Evolutionary conservation across 140 eudicot species (phyloP), one percentile per base, ranked within the genome.

Genomic region (Anethum foeniculum): DNA sequence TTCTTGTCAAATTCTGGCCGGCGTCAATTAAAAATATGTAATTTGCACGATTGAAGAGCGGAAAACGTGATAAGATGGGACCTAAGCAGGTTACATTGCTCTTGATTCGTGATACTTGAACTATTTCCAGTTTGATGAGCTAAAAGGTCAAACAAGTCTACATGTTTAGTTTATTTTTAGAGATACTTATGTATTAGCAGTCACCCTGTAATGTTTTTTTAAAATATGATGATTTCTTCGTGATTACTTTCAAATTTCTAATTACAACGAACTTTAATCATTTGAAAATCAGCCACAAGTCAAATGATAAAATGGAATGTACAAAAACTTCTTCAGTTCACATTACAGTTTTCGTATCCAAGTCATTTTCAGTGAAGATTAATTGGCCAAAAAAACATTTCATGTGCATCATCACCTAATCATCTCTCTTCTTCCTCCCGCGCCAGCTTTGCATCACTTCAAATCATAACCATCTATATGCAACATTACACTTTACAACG

Each of bases 281-380:
- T 73, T 72, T 73, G 12, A 32, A 34, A 43, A 54, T 27, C 7
- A 78, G 25, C 30, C 68, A 75, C 23, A 62, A 48, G 38, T 80
- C 77, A 60, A 81, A 25, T 62, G 52, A 69, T 48, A 72, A 56
- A 80, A 62, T 51, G 84, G 80, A 77, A 86, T 82, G 71, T 81
- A 44, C 54, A 49, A 23, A 19, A 56, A 54, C 32, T 79, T 80
- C 80, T 77, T 76, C 60, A 67, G 72, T 87, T 78, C 82, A 79
- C 82, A 76, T 84, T 85, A 80, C 75, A 80, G 81, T 84, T 84
- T 58, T 41, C 48, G 77, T 80, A 82, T n/a, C 34, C 23, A 27
- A 12, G 77, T 83, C 81, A 46, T 81, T 80, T 76, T 76, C 84
- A 41, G 32, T 74, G 77, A 74, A 79, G 30, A 71, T 36, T 71